Evolutionary conservation across 2,329 filamentous ascomycete species (phyloP).

Genomic region (Grosmannia clavigera): DNA sequence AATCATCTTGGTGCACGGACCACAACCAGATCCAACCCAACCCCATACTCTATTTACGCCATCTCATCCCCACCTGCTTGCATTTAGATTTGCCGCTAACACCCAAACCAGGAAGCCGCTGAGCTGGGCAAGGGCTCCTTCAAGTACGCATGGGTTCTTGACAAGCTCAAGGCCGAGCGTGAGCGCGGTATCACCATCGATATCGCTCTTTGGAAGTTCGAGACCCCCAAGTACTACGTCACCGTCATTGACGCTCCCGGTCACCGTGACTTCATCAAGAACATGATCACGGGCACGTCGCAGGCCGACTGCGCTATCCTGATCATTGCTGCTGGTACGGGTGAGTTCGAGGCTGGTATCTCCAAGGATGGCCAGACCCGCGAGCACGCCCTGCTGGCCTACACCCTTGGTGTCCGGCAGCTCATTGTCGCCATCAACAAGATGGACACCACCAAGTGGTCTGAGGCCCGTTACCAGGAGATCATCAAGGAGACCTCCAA

Average conservation of each 20-base stretch:
- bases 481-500: slow-evolving; percentile 99
- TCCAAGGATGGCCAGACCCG: slow-evolving; percentile 99
- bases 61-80: background rate
- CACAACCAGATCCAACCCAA: background rate
- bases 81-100: slow-evolving; percentile 4
- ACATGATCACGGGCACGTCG: slow-evolving; percentile 99
- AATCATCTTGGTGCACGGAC: slow-evolving; percentile 6
- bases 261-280: slow-evolving; percentile 99
- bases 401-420: slow-evolving; percentile 99
- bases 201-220: slow-evolving; percentile 99
- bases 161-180: slow-evolving; percentile 99
- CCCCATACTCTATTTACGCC: no score
- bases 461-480: slow-evolving; percentile 90
- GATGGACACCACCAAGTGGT: slow-evolving; percentile 99
- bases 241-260: slow-evolving; percentile 98
- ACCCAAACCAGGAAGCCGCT: slow-evolving; percentile 68
- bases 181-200: slow-evolving; percentile 99
- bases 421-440: slow-evolving; percentile 99
- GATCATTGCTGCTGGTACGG: slow-evolving; percentile 99
- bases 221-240: slow-evolving; percentile 95
- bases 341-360: slow-evolving; percentile 99
- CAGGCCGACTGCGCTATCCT: slow-evolving; percentile 99
- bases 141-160: slow-evolving; percentile 99
- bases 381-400: slow-evolving; percentile 99
- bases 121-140: slow-evolving; percentile 99